phyloP scores from a whole-genome alignment of 805 yeast species.

The Lachancea nothofagi region DNA sequence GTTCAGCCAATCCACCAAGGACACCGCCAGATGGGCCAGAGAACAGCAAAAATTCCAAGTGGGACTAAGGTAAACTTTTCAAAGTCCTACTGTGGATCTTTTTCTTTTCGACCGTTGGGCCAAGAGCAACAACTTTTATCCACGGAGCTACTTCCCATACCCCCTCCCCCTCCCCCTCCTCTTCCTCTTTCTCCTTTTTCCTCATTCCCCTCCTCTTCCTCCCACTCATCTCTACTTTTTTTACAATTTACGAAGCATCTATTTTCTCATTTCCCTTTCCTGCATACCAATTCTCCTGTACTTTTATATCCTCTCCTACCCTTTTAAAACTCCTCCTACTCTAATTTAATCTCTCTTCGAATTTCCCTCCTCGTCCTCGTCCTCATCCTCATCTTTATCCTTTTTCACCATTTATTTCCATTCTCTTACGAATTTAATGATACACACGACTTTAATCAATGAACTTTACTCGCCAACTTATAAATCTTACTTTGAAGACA shows the following conservation, averaged over 20 bases:
- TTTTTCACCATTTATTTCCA: not conserved
- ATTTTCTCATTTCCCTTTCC: slow-evolving; percentile 8
- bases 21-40: slow-evolving; percentile 97
- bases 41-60: slow-evolving; percentile 47
- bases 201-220: slow-evolving; percentile 10
- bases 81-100: slow-evolving; percentile 4
- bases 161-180: slow-evolving; percentile 4
- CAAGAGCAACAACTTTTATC: slow-evolving; percentile 6
- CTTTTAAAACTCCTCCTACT: slow-evolving; percentile 12
- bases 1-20: slow-evolving; percentile 64
- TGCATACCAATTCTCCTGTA: slow-evolving; percentile 10
- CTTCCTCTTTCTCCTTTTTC: slow-evolving; percentile 4
- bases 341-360: slow-evolving; percentile 8
- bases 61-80: slow-evolving; percentile 15
- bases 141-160: slow-evolving; percentile 2
- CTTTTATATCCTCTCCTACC: slow-evolving; percentile 13
- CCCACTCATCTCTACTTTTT: slow-evolving; percentile 9
- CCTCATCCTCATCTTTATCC: slow-evolving; percentile 2
- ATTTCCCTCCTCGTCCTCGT: slow-evolving; percentile 4
- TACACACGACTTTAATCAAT: slow-evolving; percentile 1
- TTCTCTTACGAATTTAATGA: slow-evolving; percentile 5
- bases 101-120: not conserved
- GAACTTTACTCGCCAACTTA: too few relatives aligned
- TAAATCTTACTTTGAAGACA: too few relatives aligned
- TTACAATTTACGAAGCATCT: slow-evolving; percentile 9